Evolutionary conservation across 805 yeast species (phyloP).

Genomic region (Lachancea quebecensis): DNA sequence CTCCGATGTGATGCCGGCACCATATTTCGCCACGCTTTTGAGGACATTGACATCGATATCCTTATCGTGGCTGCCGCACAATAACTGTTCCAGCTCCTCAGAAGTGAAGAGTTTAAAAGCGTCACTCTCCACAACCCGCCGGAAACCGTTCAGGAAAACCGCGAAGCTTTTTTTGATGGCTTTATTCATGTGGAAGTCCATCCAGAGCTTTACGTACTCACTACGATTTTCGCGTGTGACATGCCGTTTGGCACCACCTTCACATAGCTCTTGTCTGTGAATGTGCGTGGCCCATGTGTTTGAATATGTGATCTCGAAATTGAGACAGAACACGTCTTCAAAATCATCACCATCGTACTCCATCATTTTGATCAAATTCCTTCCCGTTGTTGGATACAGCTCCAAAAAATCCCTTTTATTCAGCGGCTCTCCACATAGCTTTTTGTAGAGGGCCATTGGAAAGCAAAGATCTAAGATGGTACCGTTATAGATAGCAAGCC

Average conservation of each 20-base stretch:
- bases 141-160: slow-evolving; percentile 65
- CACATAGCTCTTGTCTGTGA: slow-evolving; percentile 37
- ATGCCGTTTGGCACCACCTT: slow-evolving; percentile 45
- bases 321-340: slow-evolving; percentile 42
- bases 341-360: slow-evolving; percentile 40
- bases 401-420: slow-evolving; percentile 58
- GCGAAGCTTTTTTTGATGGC: slow-evolving; percentile 47
- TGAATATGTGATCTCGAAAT: slow-evolving; percentile 54
- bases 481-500: slow-evolving; percentile 86
- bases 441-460: slow-evolving; percentile 72
- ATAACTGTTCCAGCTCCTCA: slow-evolving; percentile 68
- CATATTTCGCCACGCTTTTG: slow-evolving; percentile 65
- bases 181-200: slow-evolving; percentile 51
- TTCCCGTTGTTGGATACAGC: slow-evolving; percentile 62
- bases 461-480: slow-evolving; percentile 74
- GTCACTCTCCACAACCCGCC: slow-evolving; percentile 61
- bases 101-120: slow-evolving; percentile 76
- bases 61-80: slow-evolving; percentile 67
- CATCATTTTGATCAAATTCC: slow-evolving; percentile 41
- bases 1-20: slow-evolving; percentile 46
- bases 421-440: slow-evolving; percentile 50
- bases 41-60: slow-evolving; percentile 55
- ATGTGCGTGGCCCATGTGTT: slow-evolving; percentile 37
- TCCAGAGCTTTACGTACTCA: slow-evolving; percentile 56
- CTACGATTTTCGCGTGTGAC: slow-evolving; percentile 58